Percentiles rank a stretch among this genome's conserved stretches.
Conservation (phyloP, 2,329 filamentous ascomycete genomes). For the Sclerotinia sclerotiorum region DNA sequence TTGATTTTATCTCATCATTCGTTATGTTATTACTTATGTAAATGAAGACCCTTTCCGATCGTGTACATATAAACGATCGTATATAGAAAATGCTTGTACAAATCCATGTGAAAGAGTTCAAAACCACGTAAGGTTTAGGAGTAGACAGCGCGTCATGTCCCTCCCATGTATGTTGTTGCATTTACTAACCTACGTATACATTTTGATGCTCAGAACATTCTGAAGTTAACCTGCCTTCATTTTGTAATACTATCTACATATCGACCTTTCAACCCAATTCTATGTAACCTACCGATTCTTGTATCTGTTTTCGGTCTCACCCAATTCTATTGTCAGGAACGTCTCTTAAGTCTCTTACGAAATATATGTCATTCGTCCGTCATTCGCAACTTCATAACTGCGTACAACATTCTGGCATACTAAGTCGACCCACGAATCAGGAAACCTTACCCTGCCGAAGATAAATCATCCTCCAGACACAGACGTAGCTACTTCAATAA, state of each 20-base stretch:
- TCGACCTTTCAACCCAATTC: neutral
- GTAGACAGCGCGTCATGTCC: neutral
- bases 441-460: neutral
- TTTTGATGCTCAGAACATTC: too few relatives aligned
- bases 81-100: neutral
- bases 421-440: neutral
- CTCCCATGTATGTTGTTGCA: neutral
- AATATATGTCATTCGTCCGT: neutral
- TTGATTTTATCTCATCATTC: neutral
- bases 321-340: neutral
- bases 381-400: neutral
- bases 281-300: neutral
- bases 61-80: neutral
- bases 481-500: neutral
- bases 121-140: neutral
- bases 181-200: neutral
- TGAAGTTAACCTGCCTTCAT: neutral
- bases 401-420: constrained; percentile 6
- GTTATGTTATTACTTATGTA: neutral
- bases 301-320: neutral
- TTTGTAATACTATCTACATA: neutral
- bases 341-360: neutral
- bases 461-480: neutral
- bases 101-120: neutral
- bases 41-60: too few relatives aligned